These are phyloP conservation scores for Asterochloris erici DNA, from an alignment of 139 green algal species.

Conservation along the genomic window DNA sequence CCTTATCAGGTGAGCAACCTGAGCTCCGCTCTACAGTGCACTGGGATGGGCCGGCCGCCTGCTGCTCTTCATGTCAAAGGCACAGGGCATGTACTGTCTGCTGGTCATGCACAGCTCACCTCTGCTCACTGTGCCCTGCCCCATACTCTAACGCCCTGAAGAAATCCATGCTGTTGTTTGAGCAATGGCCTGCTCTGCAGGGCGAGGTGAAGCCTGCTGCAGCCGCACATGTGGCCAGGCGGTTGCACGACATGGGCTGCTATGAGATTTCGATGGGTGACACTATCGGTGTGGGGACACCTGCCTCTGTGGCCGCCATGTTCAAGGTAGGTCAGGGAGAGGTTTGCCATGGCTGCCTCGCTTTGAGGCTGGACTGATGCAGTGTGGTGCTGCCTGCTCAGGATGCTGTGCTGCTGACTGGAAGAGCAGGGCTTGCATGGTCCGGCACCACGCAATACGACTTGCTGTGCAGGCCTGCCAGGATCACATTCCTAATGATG, in stretches of 20 bases:
- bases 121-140: too few species aligned
- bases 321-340: constrained; percentile 45
- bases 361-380: background rate
- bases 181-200: constrained; percentile 8
- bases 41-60: too few species aligned
- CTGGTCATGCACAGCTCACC: too few species aligned
- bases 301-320: constrained; percentile 64
- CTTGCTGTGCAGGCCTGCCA: constrained; percentile 15
- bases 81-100: too few species aligned
- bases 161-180: too few species aligned
- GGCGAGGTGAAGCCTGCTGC: constrained; percentile 39
- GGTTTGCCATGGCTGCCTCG: background rate
- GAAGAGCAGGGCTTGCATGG: background rate
- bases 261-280: constrained; percentile 93
- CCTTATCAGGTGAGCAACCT: constrained; percentile 57
- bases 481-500: constrained; percentile 38
- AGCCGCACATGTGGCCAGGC: constrained; percentile 67
- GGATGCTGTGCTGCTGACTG: background rate
- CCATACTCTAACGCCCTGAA: too few species aligned
- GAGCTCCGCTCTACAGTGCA: too few species aligned
- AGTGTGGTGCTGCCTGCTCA: constrained; percentile 12
- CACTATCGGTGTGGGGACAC: constrained; percentile 87
- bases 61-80: too few species aligned
- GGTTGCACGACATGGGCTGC: constrained; percentile 85
- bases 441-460: too few species aligned